These are phyloP conservation scores for Tulasnella sp. DNA, from an alignment of 768 basidiomycete species.

Conservation along the genomic window DNA sequence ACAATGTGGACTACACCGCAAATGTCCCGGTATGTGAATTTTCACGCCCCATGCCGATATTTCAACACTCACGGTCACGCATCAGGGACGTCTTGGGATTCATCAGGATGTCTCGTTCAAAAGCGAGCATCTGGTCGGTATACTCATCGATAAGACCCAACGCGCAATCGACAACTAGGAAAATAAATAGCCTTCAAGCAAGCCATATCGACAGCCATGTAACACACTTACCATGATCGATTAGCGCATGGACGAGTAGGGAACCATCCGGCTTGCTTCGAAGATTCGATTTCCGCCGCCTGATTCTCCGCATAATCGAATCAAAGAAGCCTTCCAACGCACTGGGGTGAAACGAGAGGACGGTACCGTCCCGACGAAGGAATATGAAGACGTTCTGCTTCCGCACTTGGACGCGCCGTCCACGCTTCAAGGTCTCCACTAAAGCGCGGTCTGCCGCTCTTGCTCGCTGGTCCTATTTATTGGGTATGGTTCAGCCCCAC, in stretches of 20 bases:
- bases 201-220: not conserved
- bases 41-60: not conserved
- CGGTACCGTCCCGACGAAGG: conserved; percentile 3
- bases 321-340: not conserved
- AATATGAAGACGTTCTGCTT: conserved; percentile 1
- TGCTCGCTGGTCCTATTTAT: not conserved
- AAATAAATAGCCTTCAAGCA: not conserved
- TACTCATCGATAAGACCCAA: not conserved
- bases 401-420: not conserved
- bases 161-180: not conserved
- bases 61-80: not conserved
- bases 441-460: not conserved
- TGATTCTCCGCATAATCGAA: not conserved
- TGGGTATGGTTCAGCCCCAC: no score
- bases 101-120: not conserved
- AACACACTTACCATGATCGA: conserved; percentile 3
- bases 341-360: not conserved
- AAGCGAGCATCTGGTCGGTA: not conserved
- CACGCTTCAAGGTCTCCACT: not conserved
- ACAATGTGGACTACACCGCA: not conserved
- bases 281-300: not conserved
- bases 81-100: not conserved
- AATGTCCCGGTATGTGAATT: not conserved
- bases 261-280: not conserved
- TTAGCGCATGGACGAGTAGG: not conserved